phyloP scores from a whole-genome alignment of 192 early-diverging fungal species.

The Spinellus fusiger region DNA sequence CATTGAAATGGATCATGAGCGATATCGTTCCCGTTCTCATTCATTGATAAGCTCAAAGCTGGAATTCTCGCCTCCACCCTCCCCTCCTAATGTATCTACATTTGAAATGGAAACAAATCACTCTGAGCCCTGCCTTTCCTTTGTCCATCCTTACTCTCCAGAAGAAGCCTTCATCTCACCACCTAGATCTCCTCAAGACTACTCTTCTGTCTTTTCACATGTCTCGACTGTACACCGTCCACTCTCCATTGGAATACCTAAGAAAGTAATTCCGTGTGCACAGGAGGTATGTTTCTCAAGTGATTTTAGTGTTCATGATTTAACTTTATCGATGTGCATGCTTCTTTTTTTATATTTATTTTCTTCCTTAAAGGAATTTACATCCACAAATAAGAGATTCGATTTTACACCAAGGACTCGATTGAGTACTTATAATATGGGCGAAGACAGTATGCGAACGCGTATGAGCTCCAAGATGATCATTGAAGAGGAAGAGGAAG shows the following conservation, averaged over 20 bases:
- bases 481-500: slow-evolving; percentile 34
- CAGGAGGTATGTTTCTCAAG: no score
- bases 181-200: background rate
- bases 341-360: background rate
- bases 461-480: slow-evolving; percentile 14
- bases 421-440: slow-evolving; percentile 22
- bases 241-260: background rate
- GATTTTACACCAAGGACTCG: slow-evolving; percentile 24
- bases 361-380: background rate
- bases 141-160: background rate
- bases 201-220: background rate
- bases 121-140: background rate
- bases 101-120: background rate
- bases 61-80: slow-evolving; percentile 26
- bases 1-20: background rate
- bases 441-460: slow-evolving; percentile 4
- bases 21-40: background rate
- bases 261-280: background rate
- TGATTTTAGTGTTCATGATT: no score
- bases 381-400: slow-evolving; percentile 12
- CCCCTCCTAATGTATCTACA: slow-evolving; percentile 21
- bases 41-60: slow-evolving; percentile 19
- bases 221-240: background rate
- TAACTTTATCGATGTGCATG: background rate
- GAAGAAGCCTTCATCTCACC: background rate